Evolutionary conservation across 2,329 filamentous ascomycete genomes (phyloP), one percentile per base, ranked within the genome.

Genomic region (Sclerotinia subarctica): DNA sequence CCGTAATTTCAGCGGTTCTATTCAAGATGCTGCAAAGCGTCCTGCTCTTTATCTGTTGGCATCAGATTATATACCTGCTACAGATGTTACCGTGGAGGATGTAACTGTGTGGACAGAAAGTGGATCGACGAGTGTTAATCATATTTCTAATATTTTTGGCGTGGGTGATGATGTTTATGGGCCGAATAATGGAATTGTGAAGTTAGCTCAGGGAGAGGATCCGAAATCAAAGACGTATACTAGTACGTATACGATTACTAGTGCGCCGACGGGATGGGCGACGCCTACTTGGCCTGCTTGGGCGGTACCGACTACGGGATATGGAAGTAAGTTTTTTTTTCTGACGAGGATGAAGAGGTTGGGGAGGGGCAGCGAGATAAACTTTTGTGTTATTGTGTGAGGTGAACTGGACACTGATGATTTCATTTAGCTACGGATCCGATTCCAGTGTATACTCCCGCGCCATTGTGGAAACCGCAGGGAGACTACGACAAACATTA

Each of bases 61-160:
- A 13, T 77, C 75, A 19, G 77, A 79, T 66, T 68, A 78, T 15
- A 75, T 75, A 1, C 78, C 75, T 21, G 72, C 75, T 0, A 73
- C 67, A 0, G 76, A 79, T 64, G 72, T 80, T 17, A 78, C 75
- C 0, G 70, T 79, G 1, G 72, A 76, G 15, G 72, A 77, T n/a
- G 77, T 80, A 58, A 69, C 71, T 19, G 65, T 80, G n/a, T 80
- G 78, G 78, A 80, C 78, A 10, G 70, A 76, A 19, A 69, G 64
- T 1, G 70, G 70, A 5, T 67, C 47, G 1, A 65, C 69, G 11
- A 69, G 78, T 2, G 68, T 78, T 0, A 79, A 79, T 63, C 72
- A 76, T 47, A 76, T 78, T 64, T 77, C 71, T 52, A 80, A 79
- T 51, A 70, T 79, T 1, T 80, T 78, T 54, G 78, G 78, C 3